Percentiles rank a stretch among this genome's conserved stretches.
Evolutionary conservation across 495 filamentous ascomycete species (phyloP).

Genomic region (Annulohypoxylon bovei): DNA sequence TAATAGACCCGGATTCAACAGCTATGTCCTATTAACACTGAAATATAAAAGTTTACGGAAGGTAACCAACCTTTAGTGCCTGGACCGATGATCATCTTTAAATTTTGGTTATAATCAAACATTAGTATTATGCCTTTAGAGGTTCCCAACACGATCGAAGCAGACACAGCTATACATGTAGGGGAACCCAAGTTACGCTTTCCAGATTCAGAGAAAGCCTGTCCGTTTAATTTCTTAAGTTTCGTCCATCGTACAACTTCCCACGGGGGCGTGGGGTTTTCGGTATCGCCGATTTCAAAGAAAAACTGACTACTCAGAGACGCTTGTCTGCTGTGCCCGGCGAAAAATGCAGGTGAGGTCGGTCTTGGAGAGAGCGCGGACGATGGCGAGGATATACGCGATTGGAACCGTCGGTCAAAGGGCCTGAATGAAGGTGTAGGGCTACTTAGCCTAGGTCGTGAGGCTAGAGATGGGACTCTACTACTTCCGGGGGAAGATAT

Average conservation of each 20-base stretch:
- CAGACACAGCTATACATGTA: constrained; percentile 89
- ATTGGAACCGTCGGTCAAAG: constrained; percentile 93
- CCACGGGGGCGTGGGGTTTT: constrained; percentile 82
- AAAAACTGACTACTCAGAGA: constrained; percentile 71
- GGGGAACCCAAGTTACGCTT: constrained; percentile 92
- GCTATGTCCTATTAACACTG: constrained; percentile 62
- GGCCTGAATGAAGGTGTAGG: constrained; percentile 87
- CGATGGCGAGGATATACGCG: constrained; percentile 72
- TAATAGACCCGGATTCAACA: constrained; percentile 88
- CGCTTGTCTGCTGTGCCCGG: constrained; percentile 77
- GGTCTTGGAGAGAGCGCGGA: constrained; percentile 68
- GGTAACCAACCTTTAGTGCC: constrained; percentile 83
- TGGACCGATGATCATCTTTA: constrained; percentile 92
- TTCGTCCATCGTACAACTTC: constrained; percentile 97
- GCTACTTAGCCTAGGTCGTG: constrained; percentile 58
- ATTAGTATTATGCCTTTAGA: constrained; percentile 92
- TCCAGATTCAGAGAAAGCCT: constrained; percentile 93
- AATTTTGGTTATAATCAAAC: constrained; percentile 95
- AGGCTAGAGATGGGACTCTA: constrained; percentile 56
- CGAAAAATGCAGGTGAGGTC: constrained; percentile 81
- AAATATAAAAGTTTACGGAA: neutral
- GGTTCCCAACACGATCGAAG: constrained; percentile 89
- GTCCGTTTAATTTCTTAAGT: constrained; percentile 84
- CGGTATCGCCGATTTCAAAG: constrained; percentile 66
- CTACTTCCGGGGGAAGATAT: constrained; percentile 80